Base-by-base conservation (phyloP, 2,329 filamentous ascomycete species). In the Cytospora paraplurivora region DNA sequence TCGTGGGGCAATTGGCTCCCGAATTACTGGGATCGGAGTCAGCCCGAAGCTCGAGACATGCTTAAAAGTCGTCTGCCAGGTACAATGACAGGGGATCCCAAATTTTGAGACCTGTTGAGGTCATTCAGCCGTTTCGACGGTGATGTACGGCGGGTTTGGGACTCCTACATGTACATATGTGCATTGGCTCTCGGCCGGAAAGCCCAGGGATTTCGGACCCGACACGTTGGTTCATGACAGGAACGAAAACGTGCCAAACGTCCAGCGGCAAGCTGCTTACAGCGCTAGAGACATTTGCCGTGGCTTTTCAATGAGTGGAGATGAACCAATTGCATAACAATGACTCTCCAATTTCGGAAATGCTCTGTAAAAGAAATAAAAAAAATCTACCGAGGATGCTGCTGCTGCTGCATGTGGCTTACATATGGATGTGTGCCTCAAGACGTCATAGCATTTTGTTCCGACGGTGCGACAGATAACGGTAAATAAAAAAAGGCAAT, bases 221-320 rank as follows among this genome's bases (percentile, higher is more conserved):
- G 13, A 41, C 38, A 17, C 2, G 4, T 11, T 47, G n/a, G 17
- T 10, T 47, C 44, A 47, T 10, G 21, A 41, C 17, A 27, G 4
- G 6, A 21, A 10, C 8, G n/a, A 12, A 47, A 47, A 11, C 51
- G 47, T 51, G 7, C 38, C n/a, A 12, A 15, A 49, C 52, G 56
- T 34, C 38, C 11, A 51, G 8, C 50, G 62, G 62, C 62, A 61
- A 12, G 10, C 17, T 59, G 57, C 62, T 62, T 62, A 58, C 59
- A 64, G 33, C 59, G 60, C 62, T 64, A 64, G 44, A 11, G 27
- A 44, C 52, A 52, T 21, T 2, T 37, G 62, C 53, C 11, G 15
- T 64, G 57, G 62, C 37, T 34, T 21, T 12, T 52, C 13, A 32
- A 13, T 6, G 21, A 52, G 15, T 33, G 41, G 37, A 41, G 17